Base-by-base conservation (phyloP, 2,329 filamentous ascomycete genomes). In the Ophiostoma himal-ulmi region DNA sequence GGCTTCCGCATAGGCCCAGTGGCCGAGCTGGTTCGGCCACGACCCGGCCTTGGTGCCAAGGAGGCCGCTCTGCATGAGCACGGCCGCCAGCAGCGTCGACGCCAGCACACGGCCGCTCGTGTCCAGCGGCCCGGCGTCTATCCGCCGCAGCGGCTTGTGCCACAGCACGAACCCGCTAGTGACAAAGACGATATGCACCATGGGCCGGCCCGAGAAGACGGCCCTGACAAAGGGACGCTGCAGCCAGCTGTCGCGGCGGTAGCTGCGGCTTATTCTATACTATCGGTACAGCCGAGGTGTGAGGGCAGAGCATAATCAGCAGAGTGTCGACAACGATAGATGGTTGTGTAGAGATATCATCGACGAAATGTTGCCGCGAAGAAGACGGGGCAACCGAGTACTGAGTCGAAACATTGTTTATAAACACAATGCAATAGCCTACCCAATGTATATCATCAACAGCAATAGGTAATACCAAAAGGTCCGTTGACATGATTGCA, bases 201-300 rank as follows among this genome's bases (percentile, higher is more conserved):
- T 48, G 13, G 41, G 41, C 10, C 41, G 41, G 1, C 41, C 41
- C 41, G 41, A 48, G 11, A 48, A 48, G 10, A 48, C 10, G 41
- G 17, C 41, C 69, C 82, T 79, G 8, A 83, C 14, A 68, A 82
- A 81, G 1, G 83, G 83, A 17, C 83, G 75, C 74, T 84, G 83
- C 26, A 84, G 73, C 17, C 75, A 75, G 20, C 41, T 41, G 39
- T 52, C 68, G 39, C 20, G n/a, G 14, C 39, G n/a, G 22, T n/a
- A 48, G 44, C 14, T 48, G 39, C 30, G 1, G 30, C 30, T 30
- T 30, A 30, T 30, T 30, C 3, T 30, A 4, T 17, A 44, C 39
- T 41, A 10, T 20, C 20, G 44, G 14, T 5, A 20, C 7, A 0
- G 44, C 7, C 44, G 17, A 48, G 17, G 6, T 20, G 37, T 10